Base-by-base conservation (phyloP, 306 rosid genomes). In the Begonia fuchsioides region DNA sequence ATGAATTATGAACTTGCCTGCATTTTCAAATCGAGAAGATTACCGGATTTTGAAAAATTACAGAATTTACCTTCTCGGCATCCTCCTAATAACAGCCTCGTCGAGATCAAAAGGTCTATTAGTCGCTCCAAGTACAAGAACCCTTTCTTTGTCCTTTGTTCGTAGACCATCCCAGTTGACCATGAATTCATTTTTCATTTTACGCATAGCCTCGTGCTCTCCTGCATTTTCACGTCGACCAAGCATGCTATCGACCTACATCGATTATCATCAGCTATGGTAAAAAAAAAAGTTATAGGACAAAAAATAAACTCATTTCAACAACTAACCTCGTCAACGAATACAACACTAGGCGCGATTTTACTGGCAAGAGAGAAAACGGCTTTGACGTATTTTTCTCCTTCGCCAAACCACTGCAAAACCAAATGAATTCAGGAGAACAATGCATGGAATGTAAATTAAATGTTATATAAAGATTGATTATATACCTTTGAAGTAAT, bases 181-280 rank as follows among this genome's bases (percentile, higher is more conserved):
- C 97, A 88, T 88, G 65, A 88, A 88, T 72, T 88, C 97, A 50
- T 88, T 88, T 73, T 88, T 88, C 95, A 88, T 84, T 77, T 84
- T 88, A 50, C 93, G 90, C 97, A 88, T 84, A 60, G 87, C 88
- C 72, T 84, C 97, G 40, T 84, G 97, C 65, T 88, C 97, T 66
- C 95, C 79, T 17, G 95, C 87, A 51, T 74, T 88, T 71, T 84
- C 97, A 64, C 97, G 93, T 69, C 86, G 76, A 57, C 97, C 95
- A 62, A 88, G 61, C 97, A 88, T 84, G 72, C 97, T 88, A 74
- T 88, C 97, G 45, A 88, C 95, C 97, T 88, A 68, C 40, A 74
- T 59, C 15, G 50, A 48, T 43, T 43, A 50, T 56, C 58, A 72
- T 58, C 17, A 53, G 56, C 32, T 44, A 16, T n/a, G 39, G 17